A percentile compares a stretch with the other conserved stretches of the same genome.
Conservation (phyloP, 2,329 filamentous ascomycete genomes). For the Tympanopsis confertula region DNA sequence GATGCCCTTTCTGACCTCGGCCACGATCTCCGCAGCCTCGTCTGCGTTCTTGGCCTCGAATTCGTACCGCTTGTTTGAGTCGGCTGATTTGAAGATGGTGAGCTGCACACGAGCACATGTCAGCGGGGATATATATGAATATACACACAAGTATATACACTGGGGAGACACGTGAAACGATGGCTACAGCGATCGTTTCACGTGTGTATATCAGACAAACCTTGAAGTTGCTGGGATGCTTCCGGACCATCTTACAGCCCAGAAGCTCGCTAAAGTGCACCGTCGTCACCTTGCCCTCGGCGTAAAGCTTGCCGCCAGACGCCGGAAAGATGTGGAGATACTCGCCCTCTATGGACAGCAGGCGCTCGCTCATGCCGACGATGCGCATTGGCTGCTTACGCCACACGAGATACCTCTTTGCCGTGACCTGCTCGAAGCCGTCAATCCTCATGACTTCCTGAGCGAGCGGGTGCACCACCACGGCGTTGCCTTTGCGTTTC, state of each 20-base stretch:
- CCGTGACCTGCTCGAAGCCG: slow-evolving; percentile 30
- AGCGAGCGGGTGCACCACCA: slow-evolving; percentile 51
- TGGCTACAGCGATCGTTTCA: no score
- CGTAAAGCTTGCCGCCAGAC: slow-evolving; percentile 53
- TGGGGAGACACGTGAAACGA: no score
- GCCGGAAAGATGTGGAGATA: slow-evolving; percentile 77
- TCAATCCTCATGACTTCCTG: slow-evolving; percentile 49
- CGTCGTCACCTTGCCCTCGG: slow-evolving; percentile 61
- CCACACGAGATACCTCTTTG: slow-evolving; percentile 66
- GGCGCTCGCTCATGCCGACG: slow-evolving; percentile 62
- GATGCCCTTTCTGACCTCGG: slow-evolving; percentile 9
- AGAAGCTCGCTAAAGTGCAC: slow-evolving; percentile 75
- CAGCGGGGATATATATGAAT: no score
- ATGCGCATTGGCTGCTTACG: slow-evolving; percentile 76
- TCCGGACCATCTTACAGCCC: slow-evolving; percentile 68
- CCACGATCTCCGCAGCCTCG: slow-evolving; percentile 3
- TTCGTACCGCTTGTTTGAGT: slow-evolving; percentile 5
- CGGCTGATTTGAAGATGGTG: slow-evolving; percentile 8
- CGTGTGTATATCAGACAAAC: slow-evolving; percentile 37
- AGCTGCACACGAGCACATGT: slow-evolving; percentile 2
- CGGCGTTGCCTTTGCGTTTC: slow-evolving; percentile 41
- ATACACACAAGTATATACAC: no score
- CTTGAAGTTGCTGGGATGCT: slow-evolving; percentile 72
- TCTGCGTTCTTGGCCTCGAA: slow-evolving; percentile 5
- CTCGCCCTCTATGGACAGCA: slow-evolving; percentile 72